Evolutionary conservation across 768 basidiomycete genomes (phyloP).

Genomic region (Candolleomyces eurysporus): DNA sequence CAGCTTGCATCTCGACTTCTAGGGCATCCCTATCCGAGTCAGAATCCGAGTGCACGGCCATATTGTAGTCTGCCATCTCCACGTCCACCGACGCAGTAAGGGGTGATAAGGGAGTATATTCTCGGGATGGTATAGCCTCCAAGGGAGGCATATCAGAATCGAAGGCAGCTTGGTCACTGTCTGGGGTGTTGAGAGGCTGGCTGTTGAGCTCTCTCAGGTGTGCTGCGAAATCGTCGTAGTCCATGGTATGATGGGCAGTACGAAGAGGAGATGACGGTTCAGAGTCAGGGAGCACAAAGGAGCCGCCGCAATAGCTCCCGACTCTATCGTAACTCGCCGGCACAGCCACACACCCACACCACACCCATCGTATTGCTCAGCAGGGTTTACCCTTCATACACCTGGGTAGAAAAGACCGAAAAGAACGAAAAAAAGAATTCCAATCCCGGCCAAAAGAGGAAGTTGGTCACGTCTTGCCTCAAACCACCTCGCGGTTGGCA

Average conservation of each 20-base stretch:
- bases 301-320: conserved; percentile 1
- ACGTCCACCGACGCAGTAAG: background rate
- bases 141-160: conserved; percentile 43
- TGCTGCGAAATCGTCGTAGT: conserved; percentile 2
- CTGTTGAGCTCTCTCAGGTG: background rate
- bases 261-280: conserved; percentile 8
- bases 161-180: background rate
- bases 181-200: background rate
- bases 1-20: conserved; percentile 29
- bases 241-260: background rate
- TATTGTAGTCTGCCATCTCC: conserved; percentile 4
- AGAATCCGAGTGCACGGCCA: conserved; percentile 33
- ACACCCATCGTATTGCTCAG: no score
- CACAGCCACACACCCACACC: background rate
- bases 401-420: no score
- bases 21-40: conserved; percentile 26
- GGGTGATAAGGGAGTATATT: background rate
- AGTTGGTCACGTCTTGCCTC: no score
- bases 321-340: conserved; percentile 1
- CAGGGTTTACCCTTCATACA: no score
- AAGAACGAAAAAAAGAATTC: no score
- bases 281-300: background rate
- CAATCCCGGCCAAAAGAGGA: no score
- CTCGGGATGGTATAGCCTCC: conserved; percentile 17
- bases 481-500: no score